Base-by-base conservation (phyloP, 768 basidiomycete genomes). In the Boletus fagicola region DNA sequence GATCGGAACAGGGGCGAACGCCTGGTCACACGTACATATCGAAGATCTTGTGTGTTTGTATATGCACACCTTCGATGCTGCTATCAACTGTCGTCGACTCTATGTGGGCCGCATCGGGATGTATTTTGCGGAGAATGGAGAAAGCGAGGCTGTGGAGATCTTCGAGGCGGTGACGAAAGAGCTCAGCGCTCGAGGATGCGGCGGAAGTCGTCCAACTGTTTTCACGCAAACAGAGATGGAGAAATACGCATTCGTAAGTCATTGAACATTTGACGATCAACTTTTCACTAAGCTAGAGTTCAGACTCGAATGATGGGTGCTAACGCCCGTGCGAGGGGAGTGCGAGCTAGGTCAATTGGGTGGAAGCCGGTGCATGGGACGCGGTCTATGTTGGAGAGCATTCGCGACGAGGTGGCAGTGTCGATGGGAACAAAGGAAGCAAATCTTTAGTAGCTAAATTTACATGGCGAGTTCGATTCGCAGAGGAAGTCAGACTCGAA, bases 11-110 rank as follows among this genome's bases (percentile, higher is more conserved):
- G 87, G 87, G 1, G 71, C 76, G 63, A 84, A 86, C 52, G 44
- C 83, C 7, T 88, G 84, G 86, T 77, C 80, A 0, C 83, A 83
- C 58, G 80, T 86, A 20, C 77, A 84, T 56, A 76, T 85, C 51
- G 70, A 78, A 44, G 84, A 86, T 36, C 71, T 49, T 70, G 73
- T 6, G 65, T 77, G 38, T 38, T 70, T 85, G 15, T 85, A 78
- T 62, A 67, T 75, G 56, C 56, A 69, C 0, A 61, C 84, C 1
- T 79, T 78, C 53, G 75, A 81, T 52, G 69, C 74, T 1, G 64
- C 65, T 2, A 51, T 61, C 20, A 62, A 70, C 1, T 52, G 36
- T 49, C 50, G 43, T 44, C 57, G 53, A 39, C 55, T 68, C 46
- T 65, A 63, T 18, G 46, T 53, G 43, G 59, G 60, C 1, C 76